phyloP scores from a whole-genome alignment of 1,284 basidiomycete genomes.

The Leccinum ambiguum region DNA sequence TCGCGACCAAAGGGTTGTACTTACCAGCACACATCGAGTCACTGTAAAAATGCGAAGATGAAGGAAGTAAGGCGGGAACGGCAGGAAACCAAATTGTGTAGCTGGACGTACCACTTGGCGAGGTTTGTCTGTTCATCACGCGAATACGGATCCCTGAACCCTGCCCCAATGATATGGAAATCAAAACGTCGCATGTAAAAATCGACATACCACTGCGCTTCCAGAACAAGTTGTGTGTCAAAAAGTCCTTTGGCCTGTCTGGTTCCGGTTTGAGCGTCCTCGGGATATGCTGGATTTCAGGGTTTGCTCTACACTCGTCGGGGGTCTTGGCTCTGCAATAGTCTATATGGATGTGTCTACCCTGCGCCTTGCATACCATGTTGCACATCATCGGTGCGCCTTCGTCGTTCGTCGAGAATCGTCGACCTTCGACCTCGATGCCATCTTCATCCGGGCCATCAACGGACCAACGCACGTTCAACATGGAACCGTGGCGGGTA shows the following conservation, averaged over 20 bases:
- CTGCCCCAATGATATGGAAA: slow-evolving; percentile 7
- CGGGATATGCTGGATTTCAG: slow-evolving; percentile 45
- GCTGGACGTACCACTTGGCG: slow-evolving; percentile 47
- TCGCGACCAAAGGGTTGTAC: neutral
- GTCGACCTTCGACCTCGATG: slow-evolving; percentile 52
- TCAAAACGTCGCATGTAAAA: neutral
- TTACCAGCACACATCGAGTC: slow-evolving; percentile 51
- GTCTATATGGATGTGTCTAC: slow-evolving; percentile 52
- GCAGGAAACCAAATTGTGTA: neutral
- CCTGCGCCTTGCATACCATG: slow-evolving; percentile 39
- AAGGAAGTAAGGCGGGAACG: neutral
- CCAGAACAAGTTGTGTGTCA: slow-evolving; percentile 57
- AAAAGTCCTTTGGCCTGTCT: slow-evolving; percentile 48
- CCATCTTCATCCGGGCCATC: slow-evolving; percentile 44
- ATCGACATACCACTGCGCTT: slow-evolving; percentile 47
- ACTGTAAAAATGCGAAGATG: neutral
- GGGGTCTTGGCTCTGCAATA: slow-evolving; percentile 45
- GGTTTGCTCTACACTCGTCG: slow-evolving; percentile 36
- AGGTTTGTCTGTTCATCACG: slow-evolving; percentile 50
- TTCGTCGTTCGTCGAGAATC: slow-evolving; percentile 52
- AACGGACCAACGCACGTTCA: slow-evolving; percentile 51
- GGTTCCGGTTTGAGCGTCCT: slow-evolving; percentile 44
- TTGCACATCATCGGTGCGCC: slow-evolving; percentile 67
- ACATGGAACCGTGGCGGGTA: slow-evolving; percentile 63
- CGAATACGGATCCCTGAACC: slow-evolving; percentile 52